phyloP scores from a whole-genome alignment of 192 early-diverging fungal species.

The Rhizoclosmatium globosum region DNA sequence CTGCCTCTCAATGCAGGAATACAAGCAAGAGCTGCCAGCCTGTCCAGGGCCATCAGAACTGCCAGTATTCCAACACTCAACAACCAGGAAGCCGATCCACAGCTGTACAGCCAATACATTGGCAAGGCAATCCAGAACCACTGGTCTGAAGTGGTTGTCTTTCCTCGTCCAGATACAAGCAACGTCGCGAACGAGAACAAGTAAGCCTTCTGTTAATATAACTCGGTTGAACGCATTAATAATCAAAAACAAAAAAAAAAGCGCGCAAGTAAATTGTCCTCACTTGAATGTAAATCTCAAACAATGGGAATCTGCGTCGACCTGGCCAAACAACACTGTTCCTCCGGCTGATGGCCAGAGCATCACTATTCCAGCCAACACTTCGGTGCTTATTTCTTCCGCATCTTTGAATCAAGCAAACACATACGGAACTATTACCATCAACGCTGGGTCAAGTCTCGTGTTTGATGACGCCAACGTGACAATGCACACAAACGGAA shows the following conservation, averaged over 20 bases:
- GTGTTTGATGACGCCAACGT: conserved; percentile 1
- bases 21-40: too few species aligned
- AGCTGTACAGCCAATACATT: background rate
- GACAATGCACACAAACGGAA: conserved; percentile 9
- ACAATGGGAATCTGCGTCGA: conserved; percentile 28
- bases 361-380: conserved; percentile 11
- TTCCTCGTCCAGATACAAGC: conserved; percentile 32
- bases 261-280: conserved; percentile 17
- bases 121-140: conserved; percentile 15
- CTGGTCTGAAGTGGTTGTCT: conserved; percentile 39
- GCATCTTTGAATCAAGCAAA: background rate
- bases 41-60: background rate
- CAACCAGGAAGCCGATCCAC: background rate
- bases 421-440: conserved; percentile 9
- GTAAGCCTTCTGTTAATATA: background rate
- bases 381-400: background rate
- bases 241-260: background rate
- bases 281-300: conserved; percentile 21
- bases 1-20: too few species aligned
- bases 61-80: background rate
- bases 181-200: conserved; percentile 19
- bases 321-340: conserved; percentile 20
- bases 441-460: background rate
- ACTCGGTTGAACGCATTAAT: too few species aligned
- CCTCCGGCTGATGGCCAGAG: conserved; percentile 17